These are phyloP conservation scores for Quercus gilva DNA, from an alignment of 306 rosid genomes.

Conservation along the genomic window DNA sequence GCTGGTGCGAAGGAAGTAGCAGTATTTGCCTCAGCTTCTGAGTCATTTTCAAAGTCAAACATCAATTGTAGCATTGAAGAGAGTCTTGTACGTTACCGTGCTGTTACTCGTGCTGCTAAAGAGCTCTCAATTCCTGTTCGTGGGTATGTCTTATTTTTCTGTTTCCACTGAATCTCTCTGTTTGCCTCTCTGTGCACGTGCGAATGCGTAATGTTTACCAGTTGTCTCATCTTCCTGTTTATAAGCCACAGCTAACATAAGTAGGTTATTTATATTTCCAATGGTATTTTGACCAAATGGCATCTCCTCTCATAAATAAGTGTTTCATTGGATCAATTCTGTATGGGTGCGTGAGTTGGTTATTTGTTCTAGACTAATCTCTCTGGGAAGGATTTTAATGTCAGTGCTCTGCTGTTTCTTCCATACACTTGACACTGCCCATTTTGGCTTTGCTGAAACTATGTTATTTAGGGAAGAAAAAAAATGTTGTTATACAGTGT, in stretches of 20 bases:
- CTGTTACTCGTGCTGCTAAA: constrained; percentile 75
- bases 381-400: background rate
- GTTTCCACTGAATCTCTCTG: background rate
- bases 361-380: background rate
- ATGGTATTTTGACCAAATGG: background rate
- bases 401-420: background rate
- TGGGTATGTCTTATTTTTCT: constrained; percentile 50
- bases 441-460: background rate
- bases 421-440: background rate
- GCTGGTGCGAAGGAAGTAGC: constrained; percentile 92
- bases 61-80: constrained; percentile 87
- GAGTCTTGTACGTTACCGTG: constrained; percentile 65
- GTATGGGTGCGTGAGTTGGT: background rate
- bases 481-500: background rate
- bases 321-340: too few relatives aligned
- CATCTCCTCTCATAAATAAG: background rate
- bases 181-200: constrained; percentile 2
- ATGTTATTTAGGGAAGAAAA: background rate
- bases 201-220: background rate
- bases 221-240: background rate
- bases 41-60: constrained; percentile 84
- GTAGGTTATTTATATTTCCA: background rate
- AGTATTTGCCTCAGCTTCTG: constrained; percentile 89
- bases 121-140: constrained; percentile 77
- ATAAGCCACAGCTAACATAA: background rate